These are phyloP conservation scores for Mrakia hoshinonis DNA, from an alignment of 768 basidiomycete genomes.

Conservation along the genomic window DNA sequence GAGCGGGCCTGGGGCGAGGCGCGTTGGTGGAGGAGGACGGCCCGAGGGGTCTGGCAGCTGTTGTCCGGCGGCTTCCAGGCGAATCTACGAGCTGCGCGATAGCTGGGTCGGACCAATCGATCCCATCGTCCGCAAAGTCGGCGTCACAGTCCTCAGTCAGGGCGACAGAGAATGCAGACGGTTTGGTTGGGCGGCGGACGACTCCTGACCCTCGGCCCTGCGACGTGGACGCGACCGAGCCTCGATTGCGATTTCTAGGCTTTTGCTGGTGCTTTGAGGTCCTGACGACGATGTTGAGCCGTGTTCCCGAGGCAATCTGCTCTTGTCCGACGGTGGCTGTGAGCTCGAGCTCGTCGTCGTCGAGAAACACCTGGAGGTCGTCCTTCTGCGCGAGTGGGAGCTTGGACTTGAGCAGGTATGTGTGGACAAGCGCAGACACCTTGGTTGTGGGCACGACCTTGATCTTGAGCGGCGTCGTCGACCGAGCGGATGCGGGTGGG, in stretches of 20 bases:
- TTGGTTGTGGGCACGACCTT: neutral
- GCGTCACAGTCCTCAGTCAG: too few relatives aligned
- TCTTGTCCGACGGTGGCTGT: neutral
- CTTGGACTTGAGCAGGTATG: neutral
- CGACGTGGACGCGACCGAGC: neutral
- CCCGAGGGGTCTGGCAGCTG: too few relatives aligned
- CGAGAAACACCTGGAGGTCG: neutral
- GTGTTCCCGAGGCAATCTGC: neutral
- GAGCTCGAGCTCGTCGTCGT: constrained; percentile 3
- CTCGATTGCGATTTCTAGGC: neutral
- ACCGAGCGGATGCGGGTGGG: neutral
- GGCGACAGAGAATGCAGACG: too few relatives aligned
- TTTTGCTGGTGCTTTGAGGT: neutral
- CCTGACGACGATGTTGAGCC: neutral
- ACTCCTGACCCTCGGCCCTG: too few relatives aligned
- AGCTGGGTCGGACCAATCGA: too few relatives aligned
- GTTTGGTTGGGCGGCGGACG: too few relatives aligned
- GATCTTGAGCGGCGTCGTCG: neutral
- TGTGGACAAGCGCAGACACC: neutral
- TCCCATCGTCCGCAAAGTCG: too few relatives aligned
- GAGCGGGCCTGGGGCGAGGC: too few relatives aligned
- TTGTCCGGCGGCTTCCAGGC: too few relatives aligned
- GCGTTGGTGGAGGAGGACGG: too few relatives aligned
- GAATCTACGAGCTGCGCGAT: too few relatives aligned
- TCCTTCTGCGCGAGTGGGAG: neutral